Evolutionary conservation across 2,329 filamentous ascomycete species (phyloP).

Genomic region (Xylariaceae sp.): DNA sequence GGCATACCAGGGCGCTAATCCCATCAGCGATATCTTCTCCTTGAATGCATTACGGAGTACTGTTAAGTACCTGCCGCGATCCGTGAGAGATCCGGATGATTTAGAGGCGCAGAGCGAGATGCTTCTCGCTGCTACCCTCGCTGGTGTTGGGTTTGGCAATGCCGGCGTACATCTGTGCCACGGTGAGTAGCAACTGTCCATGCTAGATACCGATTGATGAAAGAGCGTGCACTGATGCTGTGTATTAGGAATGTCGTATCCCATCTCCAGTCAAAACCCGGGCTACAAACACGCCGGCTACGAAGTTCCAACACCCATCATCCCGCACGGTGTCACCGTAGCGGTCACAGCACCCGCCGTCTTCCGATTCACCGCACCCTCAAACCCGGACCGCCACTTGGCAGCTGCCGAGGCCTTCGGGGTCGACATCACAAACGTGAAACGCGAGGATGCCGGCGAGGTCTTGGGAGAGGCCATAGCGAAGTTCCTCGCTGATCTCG

Average conservation of each 20-base stretch:
- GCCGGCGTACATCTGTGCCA: conserved; percentile 82
- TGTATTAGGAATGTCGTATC: conserved; percentile 79
- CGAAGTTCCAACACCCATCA: conserved; percentile 67
- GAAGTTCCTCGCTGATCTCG: conserved; percentile 74
- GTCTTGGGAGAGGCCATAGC: conserved; percentile 78
- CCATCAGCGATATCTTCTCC: conserved; percentile 96
- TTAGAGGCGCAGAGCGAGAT: conserved; percentile 90
- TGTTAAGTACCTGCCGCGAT: conserved; percentile 86
- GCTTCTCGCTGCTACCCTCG: conserved; percentile 88
- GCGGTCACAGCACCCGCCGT: conserved; percentile 90
- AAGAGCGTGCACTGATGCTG: conserved; percentile 1
- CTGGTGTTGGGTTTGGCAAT: conserved; percentile 95
- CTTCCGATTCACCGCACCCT: conserved; percentile 86
- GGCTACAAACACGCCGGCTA: conserved; percentile 90
- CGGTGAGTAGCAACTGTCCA: conserved; percentile 36
- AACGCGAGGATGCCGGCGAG: conserved; percentile 83
- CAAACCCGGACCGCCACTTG: conserved; percentile 88
- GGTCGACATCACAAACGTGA: conserved; percentile 81
- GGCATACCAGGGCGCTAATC: conserved; percentile 95
- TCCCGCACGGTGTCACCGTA: conserved; percentile 93
- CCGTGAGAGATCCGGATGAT: conserved; percentile 83
- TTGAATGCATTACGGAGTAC: conserved; percentile 77
- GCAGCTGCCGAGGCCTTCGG: conserved; percentile 86
- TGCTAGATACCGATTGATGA: neutral
- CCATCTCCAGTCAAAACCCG: conserved; percentile 91